A percentile compares a stretch with the other conserved stretches of the same genome.
phyloP scores from a whole-genome alignment of 352 stramenopile species.

The Globisporangium spinosum region DNA sequence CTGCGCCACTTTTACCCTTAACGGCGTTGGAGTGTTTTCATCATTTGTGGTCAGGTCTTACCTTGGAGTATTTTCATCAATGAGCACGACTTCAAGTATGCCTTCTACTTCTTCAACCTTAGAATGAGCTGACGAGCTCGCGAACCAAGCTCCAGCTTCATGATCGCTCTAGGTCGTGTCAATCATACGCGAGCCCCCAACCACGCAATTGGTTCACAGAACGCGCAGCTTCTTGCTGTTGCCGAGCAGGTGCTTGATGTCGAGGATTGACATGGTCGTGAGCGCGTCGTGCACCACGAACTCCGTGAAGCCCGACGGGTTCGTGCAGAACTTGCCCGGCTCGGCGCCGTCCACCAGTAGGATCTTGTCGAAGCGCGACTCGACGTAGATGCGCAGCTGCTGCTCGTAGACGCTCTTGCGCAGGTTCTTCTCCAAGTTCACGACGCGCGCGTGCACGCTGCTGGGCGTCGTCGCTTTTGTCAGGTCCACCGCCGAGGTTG shows the following conservation, averaged over 20 bases:
- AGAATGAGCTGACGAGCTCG: no score
- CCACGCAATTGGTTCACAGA: background rate
- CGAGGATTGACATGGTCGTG: constrained; percentile 25
- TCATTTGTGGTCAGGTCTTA: no score
- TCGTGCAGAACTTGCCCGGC: constrained; percentile 1
- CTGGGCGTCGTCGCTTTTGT: background rate
- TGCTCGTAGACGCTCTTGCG: background rate
- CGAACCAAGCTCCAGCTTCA: no score
- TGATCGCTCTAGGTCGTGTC: no score
- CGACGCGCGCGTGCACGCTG: no score
- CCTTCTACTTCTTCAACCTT: no score
- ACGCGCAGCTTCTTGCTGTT: constrained; percentile 30
- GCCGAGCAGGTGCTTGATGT: constrained; percentile 34
- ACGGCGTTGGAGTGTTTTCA: no score
- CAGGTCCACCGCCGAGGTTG: background rate
- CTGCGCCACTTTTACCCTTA: background rate
- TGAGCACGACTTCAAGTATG: no score
- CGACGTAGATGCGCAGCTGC: background rate
- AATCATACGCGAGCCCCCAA: no score
- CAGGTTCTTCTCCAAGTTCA: background rate
- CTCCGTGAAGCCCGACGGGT: background rate
- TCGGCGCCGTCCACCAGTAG: background rate
- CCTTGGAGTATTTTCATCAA: no score
- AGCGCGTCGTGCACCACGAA: constrained; percentile 14
- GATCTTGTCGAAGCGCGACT: background rate